Conservation (phyloP, 768 basidiomycete genomes). For the Gymnopilus junonius region DNA sequence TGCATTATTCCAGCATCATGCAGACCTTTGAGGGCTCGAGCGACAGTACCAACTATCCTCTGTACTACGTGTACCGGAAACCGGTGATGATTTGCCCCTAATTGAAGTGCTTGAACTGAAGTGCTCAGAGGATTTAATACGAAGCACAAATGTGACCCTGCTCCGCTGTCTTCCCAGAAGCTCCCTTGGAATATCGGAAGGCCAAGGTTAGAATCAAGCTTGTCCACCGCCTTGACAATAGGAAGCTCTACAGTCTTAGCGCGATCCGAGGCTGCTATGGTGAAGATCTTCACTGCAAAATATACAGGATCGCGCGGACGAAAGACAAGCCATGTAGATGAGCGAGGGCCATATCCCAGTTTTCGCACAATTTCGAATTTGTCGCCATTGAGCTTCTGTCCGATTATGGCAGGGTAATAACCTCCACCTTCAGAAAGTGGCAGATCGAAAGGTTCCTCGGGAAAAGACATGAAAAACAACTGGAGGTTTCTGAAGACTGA, state of each 20-base stretch:
- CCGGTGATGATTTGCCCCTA: slow-evolving; percentile 1
- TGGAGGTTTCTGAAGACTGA: too few species aligned
- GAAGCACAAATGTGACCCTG: slow-evolving; percentile 19
- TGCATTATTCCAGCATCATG: slow-evolving; percentile 20
- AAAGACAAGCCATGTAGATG: slow-evolving; percentile 20
- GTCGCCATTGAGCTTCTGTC: slow-evolving; percentile 15
- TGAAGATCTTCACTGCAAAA: slow-evolving; percentile 20
- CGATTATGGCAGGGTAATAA: slow-evolving; percentile 17
- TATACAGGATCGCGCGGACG: slow-evolving; percentile 5
- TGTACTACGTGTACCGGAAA: slow-evolving; percentile 21
- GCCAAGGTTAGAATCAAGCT: neutral
- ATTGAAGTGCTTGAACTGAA: slow-evolving; percentile 3
- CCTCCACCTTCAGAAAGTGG: slow-evolving; percentile 15
- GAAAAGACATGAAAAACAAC: slow-evolving; percentile 12
- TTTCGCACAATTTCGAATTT: slow-evolving; percentile 21
- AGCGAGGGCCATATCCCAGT: slow-evolving; percentile 22
- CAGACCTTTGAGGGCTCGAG: neutral
- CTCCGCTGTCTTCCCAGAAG: slow-evolving; percentile 19
- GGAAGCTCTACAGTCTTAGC: slow-evolving; percentile 13
- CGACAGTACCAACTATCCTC: slow-evolving; percentile 5
- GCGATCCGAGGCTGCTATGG: slow-evolving; percentile 11
- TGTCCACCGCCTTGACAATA: slow-evolving; percentile 9
- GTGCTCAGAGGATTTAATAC: slow-evolving; percentile 8
- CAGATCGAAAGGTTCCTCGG: slow-evolving; percentile 23
- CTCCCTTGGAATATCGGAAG: slow-evolving; percentile 5